phyloP scores from a whole-genome alignment of 257 asterid genomes.

The Pogostemon cablin region DNA sequence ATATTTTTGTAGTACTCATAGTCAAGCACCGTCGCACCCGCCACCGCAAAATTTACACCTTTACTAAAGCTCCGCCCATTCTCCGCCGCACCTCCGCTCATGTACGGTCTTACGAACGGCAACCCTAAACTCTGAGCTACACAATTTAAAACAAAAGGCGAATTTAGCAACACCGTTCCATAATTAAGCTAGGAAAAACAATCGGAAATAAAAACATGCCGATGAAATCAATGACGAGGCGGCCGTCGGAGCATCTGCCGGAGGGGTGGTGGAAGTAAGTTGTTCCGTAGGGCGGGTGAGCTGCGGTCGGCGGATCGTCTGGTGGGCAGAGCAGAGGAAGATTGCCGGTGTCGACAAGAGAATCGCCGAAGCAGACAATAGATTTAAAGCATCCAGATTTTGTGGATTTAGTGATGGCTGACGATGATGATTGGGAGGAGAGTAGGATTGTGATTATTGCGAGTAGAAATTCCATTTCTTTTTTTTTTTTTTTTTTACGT shows the following conservation, averaged over 20 bases:
- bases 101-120: conserved; percentile 37
- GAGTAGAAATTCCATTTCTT: no score
- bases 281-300: conserved; percentile 32
- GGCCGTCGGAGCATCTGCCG: conserved; percentile 42
- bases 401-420: no score
- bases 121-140: conserved; percentile 42
- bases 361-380: conserved; percentile 44
- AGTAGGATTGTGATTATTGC: no score
- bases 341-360: conserved; percentile 40
- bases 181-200: no score
- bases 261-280: conserved; percentile 38
- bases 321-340: neutral
- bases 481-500: no score
- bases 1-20: conserved; percentile 20
- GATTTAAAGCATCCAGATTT: conserved; percentile 11
- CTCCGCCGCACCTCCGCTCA: neutral
- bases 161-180: no score
- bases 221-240: conserved; percentile 41
- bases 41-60: conserved; percentile 54
- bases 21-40: conserved; percentile 45
- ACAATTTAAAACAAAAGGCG: neutral
- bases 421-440: no score
- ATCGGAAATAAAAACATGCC: conserved; percentile 12
- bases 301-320: neutral
- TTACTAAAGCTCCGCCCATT: neutral